phyloP scores from a whole-genome alignment of 176 grass and related monocot genomes.

The Hyparrhenia diplandra region DNA sequence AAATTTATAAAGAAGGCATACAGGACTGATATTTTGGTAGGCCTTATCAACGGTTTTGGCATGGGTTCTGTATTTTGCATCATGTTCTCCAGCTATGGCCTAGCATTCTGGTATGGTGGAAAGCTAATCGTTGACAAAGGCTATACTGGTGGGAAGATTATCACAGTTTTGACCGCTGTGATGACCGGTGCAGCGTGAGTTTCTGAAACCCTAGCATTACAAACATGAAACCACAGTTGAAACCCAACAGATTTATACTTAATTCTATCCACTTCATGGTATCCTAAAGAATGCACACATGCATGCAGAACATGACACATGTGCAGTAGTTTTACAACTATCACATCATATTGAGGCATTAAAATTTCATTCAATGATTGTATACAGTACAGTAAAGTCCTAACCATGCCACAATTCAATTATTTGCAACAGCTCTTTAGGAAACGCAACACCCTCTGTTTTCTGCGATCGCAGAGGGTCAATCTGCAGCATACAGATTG shows the following conservation, averaged over 20 bases:
- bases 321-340: neutral
- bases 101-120: conserved; percentile 72
- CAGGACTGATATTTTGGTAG: conserved; percentile 47
- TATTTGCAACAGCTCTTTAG: conserved; percentile 53
- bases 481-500: conserved; percentile 73
- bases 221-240: neutral
- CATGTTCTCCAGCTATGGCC: conserved; percentile 57
- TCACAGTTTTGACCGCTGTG: conserved; percentile 51
- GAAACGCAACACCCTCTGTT: conserved; percentile 61
- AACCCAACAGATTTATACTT: neutral
- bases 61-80: conserved; percentile 53
- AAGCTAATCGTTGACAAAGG: conserved; percentile 57
- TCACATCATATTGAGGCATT: neutral
- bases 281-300: neutral
- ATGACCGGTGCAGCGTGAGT: conserved; percentile 57
- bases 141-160: conserved; percentile 48
- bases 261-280: neutral
- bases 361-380: neutral
- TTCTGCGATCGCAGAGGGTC: conserved; percentile 64
- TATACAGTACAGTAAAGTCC: neutral
- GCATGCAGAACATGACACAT: neutral
- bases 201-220: conserved; percentile 7
- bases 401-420: neutral
- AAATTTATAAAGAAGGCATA: conserved; percentile 54
- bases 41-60: conserved; percentile 51